Evolutionary conservation across 768 basidiomycete species (phyloP).

Genomic region (Termitomyces sp.): DNA sequence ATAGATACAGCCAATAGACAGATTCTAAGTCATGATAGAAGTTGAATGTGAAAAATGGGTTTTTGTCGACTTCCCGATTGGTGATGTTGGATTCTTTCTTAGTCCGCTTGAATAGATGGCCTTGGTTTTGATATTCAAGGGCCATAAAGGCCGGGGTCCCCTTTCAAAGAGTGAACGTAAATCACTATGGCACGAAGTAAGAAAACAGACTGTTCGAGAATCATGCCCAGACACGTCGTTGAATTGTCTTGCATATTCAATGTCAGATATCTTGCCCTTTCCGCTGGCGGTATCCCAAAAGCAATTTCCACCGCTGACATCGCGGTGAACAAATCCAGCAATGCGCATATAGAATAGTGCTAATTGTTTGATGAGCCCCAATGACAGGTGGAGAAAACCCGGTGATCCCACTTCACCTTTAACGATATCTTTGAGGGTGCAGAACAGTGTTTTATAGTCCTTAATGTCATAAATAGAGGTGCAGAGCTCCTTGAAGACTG

Average conservation of each 20-base stretch:
- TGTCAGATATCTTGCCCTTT: neutral
- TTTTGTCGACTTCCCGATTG: too few relatives aligned
- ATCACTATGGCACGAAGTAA: neutral
- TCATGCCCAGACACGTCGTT: neutral
- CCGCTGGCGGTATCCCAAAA: neutral
- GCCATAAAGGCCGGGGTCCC: slow-evolving; percentile 1
- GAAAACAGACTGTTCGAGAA: neutral
- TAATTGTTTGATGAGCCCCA: neutral
- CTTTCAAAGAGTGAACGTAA: neutral
- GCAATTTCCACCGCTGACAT: neutral
- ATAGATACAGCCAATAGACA: neutral
- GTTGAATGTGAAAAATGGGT: neutral
- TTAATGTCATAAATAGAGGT: neutral
- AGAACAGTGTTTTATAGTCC: neutral
- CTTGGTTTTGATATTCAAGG: neutral
- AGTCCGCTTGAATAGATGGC: neutral
- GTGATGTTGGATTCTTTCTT: too few relatives aligned
- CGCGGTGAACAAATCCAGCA: slow-evolving; percentile 1
- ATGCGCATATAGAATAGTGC: neutral
- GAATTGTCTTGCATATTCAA: neutral
- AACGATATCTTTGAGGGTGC: neutral
- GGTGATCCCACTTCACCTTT: neutral
- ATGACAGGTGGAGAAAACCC: neutral
- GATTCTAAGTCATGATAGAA: slow-evolving; percentile 4
- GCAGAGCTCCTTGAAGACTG: neutral